phyloP scores from a whole-genome alignment of 768 basidiomycete genomes.

The Astraeus odoratus region DNA sequence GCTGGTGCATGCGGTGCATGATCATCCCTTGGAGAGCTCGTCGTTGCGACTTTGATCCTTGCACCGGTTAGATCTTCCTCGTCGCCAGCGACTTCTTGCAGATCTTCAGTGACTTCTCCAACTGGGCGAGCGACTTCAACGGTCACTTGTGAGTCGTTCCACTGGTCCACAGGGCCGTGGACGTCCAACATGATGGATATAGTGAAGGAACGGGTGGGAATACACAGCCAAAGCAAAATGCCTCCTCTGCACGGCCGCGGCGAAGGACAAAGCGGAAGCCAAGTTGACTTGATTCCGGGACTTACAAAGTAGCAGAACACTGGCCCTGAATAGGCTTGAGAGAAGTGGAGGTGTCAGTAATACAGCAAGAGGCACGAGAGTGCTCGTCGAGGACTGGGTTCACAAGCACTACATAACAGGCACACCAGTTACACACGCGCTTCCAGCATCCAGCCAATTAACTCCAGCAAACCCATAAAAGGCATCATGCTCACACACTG shows the following conservation, averaged over 20 bases:
- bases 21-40: conserved; percentile 19
- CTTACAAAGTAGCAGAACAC: not conserved
- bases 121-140: conserved; percentile 28
- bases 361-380: too few relatives aligned
- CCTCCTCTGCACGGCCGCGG: too few relatives aligned
- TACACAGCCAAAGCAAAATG: not conserved
- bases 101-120: conserved; percentile 12
- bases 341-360: too few relatives aligned
- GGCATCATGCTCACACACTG: too few relatives aligned
- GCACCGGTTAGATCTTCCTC: conserved; percentile 16
- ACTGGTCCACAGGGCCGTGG: conserved; percentile 29
- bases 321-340: not conserved
- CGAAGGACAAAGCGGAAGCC: too few relatives aligned
- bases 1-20: conserved; percentile 25
- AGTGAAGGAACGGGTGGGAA: not conserved
- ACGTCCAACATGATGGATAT: conserved; percentile 17
- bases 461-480: too few relatives aligned
- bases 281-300: too few relatives aligned
- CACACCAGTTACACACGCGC: too few relatives aligned
- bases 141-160: conserved; percentile 32
- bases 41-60: conserved; percentile 24
- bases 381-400: too few relatives aligned
- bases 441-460: too few relatives aligned
- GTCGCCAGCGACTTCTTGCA: conserved; percentile 1
- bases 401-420: too few relatives aligned